Evolutionary conservation across 306 rosid genomes (phyloP), one percentile per base, ranked within the genome.

Genomic region (Quercus engelmannii): DNA sequence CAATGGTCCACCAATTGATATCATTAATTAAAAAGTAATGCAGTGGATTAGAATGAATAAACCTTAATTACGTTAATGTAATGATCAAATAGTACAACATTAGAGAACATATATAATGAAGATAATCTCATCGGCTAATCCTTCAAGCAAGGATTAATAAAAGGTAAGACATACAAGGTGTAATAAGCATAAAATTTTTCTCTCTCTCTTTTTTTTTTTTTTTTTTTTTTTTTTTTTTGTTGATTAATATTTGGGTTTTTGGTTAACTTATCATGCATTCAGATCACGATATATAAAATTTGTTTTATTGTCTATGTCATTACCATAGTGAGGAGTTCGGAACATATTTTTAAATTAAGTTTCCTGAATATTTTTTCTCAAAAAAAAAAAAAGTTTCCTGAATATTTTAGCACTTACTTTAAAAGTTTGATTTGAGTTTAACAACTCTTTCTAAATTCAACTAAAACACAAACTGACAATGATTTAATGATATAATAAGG

Each of bases 1-100:
- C 71, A 75, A 74, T 78, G 86, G 79, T 83, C 86, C 78, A 74
- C 85, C 87, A 82, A 81, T 72, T 81, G 85, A 83, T 70, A 43
- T 80, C 49, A 69, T 75, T 20, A 76, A 69, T 75, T 20, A 76
- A 74, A 81, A 31, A 74, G 49, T 51, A 73, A n/a, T 20, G 31
- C 63, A 41, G 59, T 55, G 26, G n/a, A 71, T 64, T 74, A 51
- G 28, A 54, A 79, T 79, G 28, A 38, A 18, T 11, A 35, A 20
- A 21, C 26, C 30, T n/a, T 57, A 12, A 72, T 61, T 85, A 18
- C 57, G 31, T 77, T 61, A 73, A 74, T 80, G 52, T 69, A 59
- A 55, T 38, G 64, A 31, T 76, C 76, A 46, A 31, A 54, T 82
- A 26, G 65, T 49, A 49, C 54, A 49, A 49, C 5, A 49, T 11